Conservation (phyloP, 805 yeast genomes). For the Suhomyces sp. region DNA sequence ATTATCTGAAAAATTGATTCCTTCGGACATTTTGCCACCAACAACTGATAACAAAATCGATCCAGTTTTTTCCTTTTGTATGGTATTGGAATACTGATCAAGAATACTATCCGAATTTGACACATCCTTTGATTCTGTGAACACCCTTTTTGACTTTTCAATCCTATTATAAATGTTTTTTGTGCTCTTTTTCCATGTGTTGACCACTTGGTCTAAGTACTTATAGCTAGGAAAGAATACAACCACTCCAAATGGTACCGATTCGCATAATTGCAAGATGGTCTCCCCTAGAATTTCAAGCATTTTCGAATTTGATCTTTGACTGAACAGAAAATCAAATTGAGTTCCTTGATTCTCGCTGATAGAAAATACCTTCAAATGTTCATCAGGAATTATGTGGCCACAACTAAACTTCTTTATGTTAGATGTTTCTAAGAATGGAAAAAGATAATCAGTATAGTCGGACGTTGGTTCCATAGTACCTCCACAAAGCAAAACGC, state of each 20-base stretch:
- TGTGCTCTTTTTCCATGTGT: conserved; percentile 47
- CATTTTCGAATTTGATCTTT: conserved; percentile 48
- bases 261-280: conserved; percentile 39
- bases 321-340: conserved; percentile 69
- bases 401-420: conserved; percentile 68
- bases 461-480: conserved; percentile 91
- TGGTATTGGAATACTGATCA: conserved; percentile 46
- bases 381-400: conserved; percentile 74
- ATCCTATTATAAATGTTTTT: conserved; percentile 29
- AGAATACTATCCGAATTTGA: conserved; percentile 46
- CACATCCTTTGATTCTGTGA: conserved; percentile 51
- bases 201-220: conserved; percentile 53
- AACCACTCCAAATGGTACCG: conserved; percentile 74
- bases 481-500: conserved; percentile 87
- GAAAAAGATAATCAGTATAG: conserved; percentile 62
- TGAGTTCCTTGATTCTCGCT: conserved; percentile 15
- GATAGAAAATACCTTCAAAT: conserved; percentile 61
- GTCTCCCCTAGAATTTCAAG: conserved; percentile 50
- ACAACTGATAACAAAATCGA: conserved; percentile 80
- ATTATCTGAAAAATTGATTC: conserved; percentile 84
- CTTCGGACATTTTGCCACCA: conserved; percentile 91
- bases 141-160: conserved; percentile 44
- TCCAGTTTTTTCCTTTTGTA: conserved; percentile 41
- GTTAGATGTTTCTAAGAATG: conserved; percentile 39
- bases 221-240: conserved; percentile 83